Percentiles rank a stretch among this genome's conserved stretches.
Conservation (phyloP, 306 rosid species). For the Elaeagnus macrophylla region DNA sequence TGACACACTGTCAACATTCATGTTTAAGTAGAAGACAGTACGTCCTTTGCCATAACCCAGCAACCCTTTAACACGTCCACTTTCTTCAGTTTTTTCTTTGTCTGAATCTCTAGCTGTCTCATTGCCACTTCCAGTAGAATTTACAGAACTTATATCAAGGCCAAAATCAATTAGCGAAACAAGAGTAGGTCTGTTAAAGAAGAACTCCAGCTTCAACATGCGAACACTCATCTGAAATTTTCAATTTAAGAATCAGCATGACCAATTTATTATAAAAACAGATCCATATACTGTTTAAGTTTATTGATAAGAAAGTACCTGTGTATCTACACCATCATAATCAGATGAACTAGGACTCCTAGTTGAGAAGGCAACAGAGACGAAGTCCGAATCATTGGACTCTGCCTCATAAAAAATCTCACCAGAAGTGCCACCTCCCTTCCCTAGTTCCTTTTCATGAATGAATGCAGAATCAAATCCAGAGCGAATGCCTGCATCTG, state of each 20-base stretch:
- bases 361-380: conserved; percentile 52
- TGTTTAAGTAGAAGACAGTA: conserved; percentile 61
- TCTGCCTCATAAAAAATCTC: conserved; percentile 72
- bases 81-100: conserved; percentile 66
- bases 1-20: conserved; percentile 85
- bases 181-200: conserved; percentile 85
- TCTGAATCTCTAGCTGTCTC: conserved; percentile 27
- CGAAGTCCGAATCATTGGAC: conserved; percentile 63
- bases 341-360: conserved; percentile 64
- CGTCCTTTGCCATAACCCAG: conserved; percentile 88
- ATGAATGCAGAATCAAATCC: conserved; percentile 44
- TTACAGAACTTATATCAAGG: conserved; percentile 56
- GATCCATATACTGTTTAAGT: conserved; percentile 15
- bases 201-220: conserved; percentile 84
- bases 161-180: conserved; percentile 82
- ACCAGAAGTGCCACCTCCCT: conserved; percentile 36
- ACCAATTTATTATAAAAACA: conserved; percentile 9
- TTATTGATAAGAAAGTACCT: conserved; percentile 44
- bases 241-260: conserved; percentile 20
- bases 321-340: conserved; percentile 85
- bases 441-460: conserved; percentile 45
- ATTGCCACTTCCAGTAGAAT: conserved; percentile 22
- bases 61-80: conserved; percentile 67
- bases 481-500: conserved; percentile 43
- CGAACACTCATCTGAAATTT: conserved; percentile 72